Percentiles rank a stretch among this genome's conserved stretches.
These are phyloP conservation scores for Linnemannia elongata DNA, from an alignment of 192 early-diverging fungal genomes.

Conservation along the genomic window DNA sequence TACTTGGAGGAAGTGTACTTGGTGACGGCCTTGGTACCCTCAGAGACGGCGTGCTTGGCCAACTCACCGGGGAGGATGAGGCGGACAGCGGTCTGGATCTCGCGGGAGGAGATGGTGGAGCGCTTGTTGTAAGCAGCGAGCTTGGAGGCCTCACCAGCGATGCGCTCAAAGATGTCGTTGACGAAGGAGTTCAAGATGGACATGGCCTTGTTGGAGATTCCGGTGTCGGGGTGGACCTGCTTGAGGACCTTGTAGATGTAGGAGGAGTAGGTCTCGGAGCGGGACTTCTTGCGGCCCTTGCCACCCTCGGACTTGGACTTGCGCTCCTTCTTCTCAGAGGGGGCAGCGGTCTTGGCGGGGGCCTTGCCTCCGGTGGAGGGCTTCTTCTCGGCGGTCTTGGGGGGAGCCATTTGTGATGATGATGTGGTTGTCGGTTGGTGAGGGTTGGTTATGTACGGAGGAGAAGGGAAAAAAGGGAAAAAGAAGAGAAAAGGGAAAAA, in stretches of 20 bases:
- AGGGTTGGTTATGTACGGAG: neutral
- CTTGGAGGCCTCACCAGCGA: conserved; percentile 87
- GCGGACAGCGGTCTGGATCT: conserved; percentile 88
- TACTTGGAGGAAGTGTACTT: conserved; percentile 92
- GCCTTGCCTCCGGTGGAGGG: conserved; percentile 67
- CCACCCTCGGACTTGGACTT: conserved; percentile 65
- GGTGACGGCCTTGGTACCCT: conserved; percentile 98
- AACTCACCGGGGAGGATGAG: conserved; percentile 88
- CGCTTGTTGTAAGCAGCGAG: conserved; percentile 96
- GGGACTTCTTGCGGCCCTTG: conserved; percentile 76
- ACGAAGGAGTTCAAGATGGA: conserved; percentile 97
- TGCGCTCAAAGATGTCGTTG: conserved; percentile 98
- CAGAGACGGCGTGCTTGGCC: conserved; percentile 96
- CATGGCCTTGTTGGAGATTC: conserved; percentile 99
- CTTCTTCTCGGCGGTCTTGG: conserved; percentile 60
- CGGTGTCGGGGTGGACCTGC: conserved; percentile 97
- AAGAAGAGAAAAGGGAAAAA: conserved; percentile 2
- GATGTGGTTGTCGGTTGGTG: conserved; percentile 4
- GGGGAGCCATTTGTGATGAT: conserved; percentile 40
- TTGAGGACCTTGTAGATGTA: conserved; percentile 99
- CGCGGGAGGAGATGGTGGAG: conserved; percentile 95
- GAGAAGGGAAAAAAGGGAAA: neutral
- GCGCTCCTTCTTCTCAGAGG: conserved; percentile 64
- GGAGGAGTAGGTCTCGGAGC: conserved; percentile 93
- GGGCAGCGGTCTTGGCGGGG: conserved; percentile 61